Percentiles rank a stretch among this genome's conserved stretches.
phyloP scores from a whole-genome alignment of 352 stramenopile species.

The Globisporangium recalcitrans region DNA sequence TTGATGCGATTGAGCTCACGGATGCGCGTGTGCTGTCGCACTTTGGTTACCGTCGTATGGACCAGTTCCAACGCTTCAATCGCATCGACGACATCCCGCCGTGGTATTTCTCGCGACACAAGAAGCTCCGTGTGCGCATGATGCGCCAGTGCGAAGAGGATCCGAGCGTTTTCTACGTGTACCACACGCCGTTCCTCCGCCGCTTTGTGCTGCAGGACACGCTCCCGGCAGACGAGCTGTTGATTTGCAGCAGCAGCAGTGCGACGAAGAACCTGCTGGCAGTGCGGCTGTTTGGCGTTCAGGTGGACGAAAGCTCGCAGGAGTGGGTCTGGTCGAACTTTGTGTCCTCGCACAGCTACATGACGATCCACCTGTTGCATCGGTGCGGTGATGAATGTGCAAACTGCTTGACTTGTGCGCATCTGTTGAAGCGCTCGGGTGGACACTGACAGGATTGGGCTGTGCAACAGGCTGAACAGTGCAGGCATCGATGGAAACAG shows the following conservation, averaged over 20 bases:
- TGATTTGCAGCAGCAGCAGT: constrained; percentile 13
- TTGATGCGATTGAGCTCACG: background rate
- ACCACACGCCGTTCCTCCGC: constrained; percentile 69
- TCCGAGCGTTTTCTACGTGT: constrained; percentile 77
- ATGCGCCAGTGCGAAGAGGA: constrained; percentile 59
- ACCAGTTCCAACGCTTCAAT: constrained; percentile 42
- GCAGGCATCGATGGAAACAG: constrained; percentile 20
- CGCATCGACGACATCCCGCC: constrained; percentile 56
- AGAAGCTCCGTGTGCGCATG: constrained; percentile 70
- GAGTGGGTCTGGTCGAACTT: constrained; percentile 67
- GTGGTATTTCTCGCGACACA: constrained; percentile 57
- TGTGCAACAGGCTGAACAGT: constrained; percentile 9
- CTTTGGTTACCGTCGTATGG: background rate
- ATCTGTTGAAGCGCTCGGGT: no score
- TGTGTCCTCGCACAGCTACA: constrained; percentile 54
- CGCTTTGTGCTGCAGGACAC: constrained; percentile 56
- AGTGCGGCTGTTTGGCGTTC: constrained; percentile 62
- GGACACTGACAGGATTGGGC: background rate
- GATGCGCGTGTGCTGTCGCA: background rate
- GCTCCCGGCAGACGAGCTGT: constrained; percentile 30
- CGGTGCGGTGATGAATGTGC: constrained; percentile 25
- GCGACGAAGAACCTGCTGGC: constrained; percentile 32
- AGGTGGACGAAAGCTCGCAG: constrained; percentile 64
- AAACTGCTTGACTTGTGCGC: background rate
- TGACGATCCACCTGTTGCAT: constrained; percentile 56